Conservation (phyloP, 2,329 filamentous ascomycete species). For the Fusarium agapanthi region DNA sequence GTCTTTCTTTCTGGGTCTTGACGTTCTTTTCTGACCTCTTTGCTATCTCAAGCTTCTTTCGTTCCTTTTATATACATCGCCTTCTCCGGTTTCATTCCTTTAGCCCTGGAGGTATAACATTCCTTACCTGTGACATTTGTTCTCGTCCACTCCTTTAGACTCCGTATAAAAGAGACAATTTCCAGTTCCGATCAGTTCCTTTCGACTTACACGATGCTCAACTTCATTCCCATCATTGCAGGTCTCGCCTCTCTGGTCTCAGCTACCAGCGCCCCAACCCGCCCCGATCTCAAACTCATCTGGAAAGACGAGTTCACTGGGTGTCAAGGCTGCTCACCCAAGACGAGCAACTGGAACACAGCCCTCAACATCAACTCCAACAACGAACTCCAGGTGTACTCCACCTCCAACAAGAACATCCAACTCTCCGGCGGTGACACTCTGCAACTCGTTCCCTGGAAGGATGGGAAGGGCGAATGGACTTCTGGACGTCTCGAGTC, state of each 20-base stretch:
- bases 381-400: slow-evolving; percentile 60
- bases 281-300: slow-evolving; percentile 52
- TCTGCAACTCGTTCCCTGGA: slow-evolving; percentile 60
- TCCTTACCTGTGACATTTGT: slow-evolving; percentile 23
- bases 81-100: slow-evolving; percentile 30
- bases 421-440: slow-evolving; percentile 62
- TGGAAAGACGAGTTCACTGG: slow-evolving; percentile 59
- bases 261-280: slow-evolving; percentile 51
- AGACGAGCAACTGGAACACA: slow-evolving; percentile 56
- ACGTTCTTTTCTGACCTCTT: slow-evolving; percentile 22
- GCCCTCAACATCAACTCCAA: slow-evolving; percentile 56
- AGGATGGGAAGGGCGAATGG: slow-evolving; percentile 52
- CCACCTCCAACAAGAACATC: slow-evolving; percentile 53
- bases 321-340: slow-evolving; percentile 48
- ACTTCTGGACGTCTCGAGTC: slow-evolving; percentile 61
- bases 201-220: slow-evolving; percentile 39
- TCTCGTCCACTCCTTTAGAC: background rate
- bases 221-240: slow-evolving; percentile 33
- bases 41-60: slow-evolving; percentile 22
- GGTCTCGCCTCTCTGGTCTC: slow-evolving; percentile 38
- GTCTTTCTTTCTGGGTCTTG: slow-evolving; percentile 30
- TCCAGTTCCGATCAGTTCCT: slow-evolving; percentile 3
- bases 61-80: slow-evolving; percentile 9
- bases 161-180: background rate
- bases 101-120: slow-evolving; percentile 35